phyloP scores from a whole-genome alignment of 176 grass and related monocot species.

The Otatea glauca region DNA sequence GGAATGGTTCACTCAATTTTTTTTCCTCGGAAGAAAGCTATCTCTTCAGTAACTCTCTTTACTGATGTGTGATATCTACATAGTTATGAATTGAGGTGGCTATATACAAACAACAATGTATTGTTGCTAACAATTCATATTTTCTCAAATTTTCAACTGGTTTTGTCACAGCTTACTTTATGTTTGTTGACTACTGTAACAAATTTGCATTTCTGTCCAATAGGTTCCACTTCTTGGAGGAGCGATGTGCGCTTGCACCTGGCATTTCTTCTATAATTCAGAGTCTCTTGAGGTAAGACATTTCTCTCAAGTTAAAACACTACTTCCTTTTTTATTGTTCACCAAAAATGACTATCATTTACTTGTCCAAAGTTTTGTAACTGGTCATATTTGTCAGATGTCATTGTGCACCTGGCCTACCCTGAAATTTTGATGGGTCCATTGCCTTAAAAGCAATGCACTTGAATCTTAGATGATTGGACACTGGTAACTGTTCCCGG shows the following conservation, averaged over 20 bases:
- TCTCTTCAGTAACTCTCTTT: not conserved
- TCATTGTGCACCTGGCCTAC: not conserved
- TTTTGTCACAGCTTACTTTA: constrained; percentile 15
- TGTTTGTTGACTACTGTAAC: constrained; percentile 21
- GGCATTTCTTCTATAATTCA: constrained; percentile 99
- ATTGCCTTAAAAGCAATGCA: not conserved
- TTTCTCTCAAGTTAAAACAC: not conserved
- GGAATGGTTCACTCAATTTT: not conserved
- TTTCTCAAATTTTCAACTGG: constrained; percentile 13
- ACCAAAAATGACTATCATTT: not conserved
- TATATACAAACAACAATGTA: not conserved
- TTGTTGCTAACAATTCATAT: not conserved
- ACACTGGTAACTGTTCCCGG: not conserved
- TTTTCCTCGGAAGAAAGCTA: no score
- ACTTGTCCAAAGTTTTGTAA: not conserved
- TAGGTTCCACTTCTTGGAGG: constrained; percentile 95
- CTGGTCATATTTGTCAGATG: constrained; percentile 10
- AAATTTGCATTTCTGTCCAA: constrained; percentile 32
- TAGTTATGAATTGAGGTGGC: not conserved
- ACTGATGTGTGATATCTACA: not conserved
- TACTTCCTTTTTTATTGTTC: not conserved
- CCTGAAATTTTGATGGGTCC: not conserved
- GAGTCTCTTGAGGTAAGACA: constrained; percentile 77
- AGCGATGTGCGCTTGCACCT: constrained; percentile 91
- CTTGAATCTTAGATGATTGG: not conserved